A percentile compares a stretch with the other conserved stretches of the same genome.
Conservation (phyloP, 2,329 filamentous ascomycete species). For the Tolypocladium guangdongense region DNA sequence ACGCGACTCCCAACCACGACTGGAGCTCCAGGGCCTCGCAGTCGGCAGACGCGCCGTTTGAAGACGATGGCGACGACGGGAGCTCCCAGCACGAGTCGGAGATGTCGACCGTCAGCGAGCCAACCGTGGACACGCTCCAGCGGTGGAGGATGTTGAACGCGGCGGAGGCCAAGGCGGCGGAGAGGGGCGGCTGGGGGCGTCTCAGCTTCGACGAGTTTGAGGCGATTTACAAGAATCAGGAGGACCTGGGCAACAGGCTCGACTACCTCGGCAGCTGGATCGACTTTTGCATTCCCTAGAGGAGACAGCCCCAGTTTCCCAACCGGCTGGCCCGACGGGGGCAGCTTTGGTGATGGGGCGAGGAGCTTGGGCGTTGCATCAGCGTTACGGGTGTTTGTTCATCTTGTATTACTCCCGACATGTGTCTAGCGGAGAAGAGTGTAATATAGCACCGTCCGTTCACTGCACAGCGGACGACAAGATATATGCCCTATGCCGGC, state of each 20-base stretch:
- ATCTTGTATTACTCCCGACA: not conserved
- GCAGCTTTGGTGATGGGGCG: too few species aligned
- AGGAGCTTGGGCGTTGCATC: not conserved
- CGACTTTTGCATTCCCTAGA: constrained; percentile 60
- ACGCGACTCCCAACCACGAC: constrained; percentile 10
- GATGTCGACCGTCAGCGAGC: constrained; percentile 7
- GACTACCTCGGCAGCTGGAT: constrained; percentile 88
- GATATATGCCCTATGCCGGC: not conserved
- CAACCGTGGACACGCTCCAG: constrained; percentile 23
- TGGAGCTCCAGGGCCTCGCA: not conserved
- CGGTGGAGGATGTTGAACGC: constrained; percentile 47
- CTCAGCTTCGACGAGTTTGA: constrained; percentile 75
- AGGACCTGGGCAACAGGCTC: constrained; percentile 51
- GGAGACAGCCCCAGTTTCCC: not conserved
- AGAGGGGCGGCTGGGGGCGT: constrained; percentile 68
- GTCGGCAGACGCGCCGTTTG: not conserved
- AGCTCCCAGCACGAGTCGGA: not conserved
- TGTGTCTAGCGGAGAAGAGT: not conserved
- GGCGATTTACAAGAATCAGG: constrained; percentile 56
- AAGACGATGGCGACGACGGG: not conserved
- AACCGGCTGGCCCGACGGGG: too few species aligned
- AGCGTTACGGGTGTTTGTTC: not conserved
- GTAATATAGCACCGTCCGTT: not conserved
- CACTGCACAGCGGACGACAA: not conserved
- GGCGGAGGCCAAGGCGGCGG: constrained; percentile 56